Evolutionary conservation across 306 rosid species (phyloP).

Genomic region (Carpinus viminea): DNA sequence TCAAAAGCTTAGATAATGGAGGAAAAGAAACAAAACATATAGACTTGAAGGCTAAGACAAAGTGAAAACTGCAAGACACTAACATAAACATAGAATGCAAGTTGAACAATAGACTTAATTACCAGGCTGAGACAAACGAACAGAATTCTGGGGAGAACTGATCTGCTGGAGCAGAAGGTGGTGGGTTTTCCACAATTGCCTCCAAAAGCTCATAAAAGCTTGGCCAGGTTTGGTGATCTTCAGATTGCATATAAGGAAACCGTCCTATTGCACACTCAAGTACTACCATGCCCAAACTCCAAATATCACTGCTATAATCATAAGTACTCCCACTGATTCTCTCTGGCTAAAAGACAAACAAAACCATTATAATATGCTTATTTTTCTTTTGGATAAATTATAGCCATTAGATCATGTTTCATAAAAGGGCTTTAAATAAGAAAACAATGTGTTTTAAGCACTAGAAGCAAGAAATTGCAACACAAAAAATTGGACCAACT

Average conservation of each 20-base stretch:
- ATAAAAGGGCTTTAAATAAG: constrained; percentile 5
- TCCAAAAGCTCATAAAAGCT: constrained; percentile 93
- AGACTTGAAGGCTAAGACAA: constrained; percentile 14
- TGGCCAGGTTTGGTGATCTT: constrained; percentile 89
- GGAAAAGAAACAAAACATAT: not conserved
- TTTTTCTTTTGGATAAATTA: not conserved
- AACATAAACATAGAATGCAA: constrained; percentile 7
- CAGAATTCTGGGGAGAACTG: constrained; percentile 97
- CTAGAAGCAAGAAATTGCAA: not conserved
- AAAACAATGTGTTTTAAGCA: not conserved
- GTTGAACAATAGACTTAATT: constrained; percentile 23
- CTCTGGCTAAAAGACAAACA: constrained; percentile 70
- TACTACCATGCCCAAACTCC: constrained; percentile 97
- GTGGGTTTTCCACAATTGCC: constrained; percentile 88
- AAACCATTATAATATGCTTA: constrained; percentile 11
- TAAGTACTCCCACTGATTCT: constrained; percentile 88
- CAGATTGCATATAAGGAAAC: constrained; percentile 88
- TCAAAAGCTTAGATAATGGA: not conserved
- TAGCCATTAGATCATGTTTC: not conserved
- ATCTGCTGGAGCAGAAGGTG: constrained; percentile 92
- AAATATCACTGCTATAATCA: constrained; percentile 92
- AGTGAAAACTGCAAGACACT: constrained; percentile 3
- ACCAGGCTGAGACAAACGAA: constrained; percentile 92
- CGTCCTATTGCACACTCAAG: constrained; percentile 97
- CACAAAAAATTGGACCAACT: not conserved